phyloP scores from a whole-genome alignment of 2,329 filamentous ascomycete genomes.

The Pezicula carpinea region DNA sequence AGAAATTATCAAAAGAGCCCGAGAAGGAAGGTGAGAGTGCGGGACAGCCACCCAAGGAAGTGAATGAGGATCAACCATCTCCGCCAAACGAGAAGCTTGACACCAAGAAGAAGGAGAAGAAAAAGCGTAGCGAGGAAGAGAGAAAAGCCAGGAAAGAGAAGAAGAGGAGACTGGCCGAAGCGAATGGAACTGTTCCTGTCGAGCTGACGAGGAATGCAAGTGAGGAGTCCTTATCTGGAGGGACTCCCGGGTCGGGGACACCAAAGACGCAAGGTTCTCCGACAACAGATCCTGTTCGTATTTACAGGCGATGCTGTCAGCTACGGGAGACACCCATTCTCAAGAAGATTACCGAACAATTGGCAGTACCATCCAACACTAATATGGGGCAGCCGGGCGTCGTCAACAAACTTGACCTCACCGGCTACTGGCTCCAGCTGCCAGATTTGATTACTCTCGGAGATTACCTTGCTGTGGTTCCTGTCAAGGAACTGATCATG shows the following conservation, averaged over 20 bases:
- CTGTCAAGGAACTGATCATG: constrained; percentile 78
- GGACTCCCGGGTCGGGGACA: constrained; percentile 24
- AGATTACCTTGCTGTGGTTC: constrained; percentile 91
- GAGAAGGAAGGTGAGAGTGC: constrained; percentile 25
- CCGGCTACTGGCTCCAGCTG: constrained; percentile 76
- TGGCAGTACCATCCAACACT: constrained; percentile 65
- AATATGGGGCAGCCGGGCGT: constrained; percentile 63
- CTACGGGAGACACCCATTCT: constrained; percentile 87
- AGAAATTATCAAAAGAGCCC: constrained; percentile 35
- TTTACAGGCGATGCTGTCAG: constrained; percentile 93
- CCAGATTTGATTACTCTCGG: constrained; percentile 82
- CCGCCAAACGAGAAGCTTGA: constrained; percentile 32
- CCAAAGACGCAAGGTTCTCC: constrained; percentile 61
- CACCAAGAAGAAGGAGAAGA: constrained; percentile 86
- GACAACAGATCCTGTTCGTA: constrained; percentile 85
- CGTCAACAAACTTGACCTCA: constrained; percentile 77
- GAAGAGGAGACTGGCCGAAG: constrained; percentile 77
- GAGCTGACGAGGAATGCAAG: constrained; percentile 70
- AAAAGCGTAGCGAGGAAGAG: constrained; percentile 90
- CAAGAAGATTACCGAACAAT: constrained; percentile 86
- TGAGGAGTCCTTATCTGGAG: constrained; percentile 43
- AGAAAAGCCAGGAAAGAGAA: constrained; percentile 88
- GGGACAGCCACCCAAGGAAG: constrained; percentile 25
- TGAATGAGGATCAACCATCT: constrained; percentile 8
- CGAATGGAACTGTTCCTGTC: constrained; percentile 80